A percentile compares a stretch with the other conserved stretches of the same genome.
These are phyloP conservation scores for Aquanectria penicillioides DNA, from an alignment of 2,329 filamentous ascomycete species.

Conservation along the genomic window DNA sequence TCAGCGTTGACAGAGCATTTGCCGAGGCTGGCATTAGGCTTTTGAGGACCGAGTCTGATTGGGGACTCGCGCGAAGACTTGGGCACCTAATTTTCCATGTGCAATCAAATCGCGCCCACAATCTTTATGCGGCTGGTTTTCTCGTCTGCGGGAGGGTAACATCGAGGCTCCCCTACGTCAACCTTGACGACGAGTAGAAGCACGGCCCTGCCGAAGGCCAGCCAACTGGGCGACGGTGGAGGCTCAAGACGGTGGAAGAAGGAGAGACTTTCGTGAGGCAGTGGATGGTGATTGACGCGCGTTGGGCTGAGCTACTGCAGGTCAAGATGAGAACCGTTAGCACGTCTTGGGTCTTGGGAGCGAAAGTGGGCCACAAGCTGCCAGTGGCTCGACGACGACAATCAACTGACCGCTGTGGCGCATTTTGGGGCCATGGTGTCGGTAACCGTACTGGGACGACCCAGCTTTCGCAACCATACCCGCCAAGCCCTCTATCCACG, in stretches of 20 bases:
- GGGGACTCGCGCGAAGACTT: not conserved
- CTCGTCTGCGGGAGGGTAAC: slow-evolving; percentile 9
- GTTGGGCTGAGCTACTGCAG: slow-evolving; percentile 35
- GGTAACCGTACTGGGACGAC: slow-evolving; percentile 32
- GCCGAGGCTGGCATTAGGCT: not conserved
- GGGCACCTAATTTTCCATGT: slow-evolving; percentile 1
- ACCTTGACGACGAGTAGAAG: slow-evolving; percentile 1
- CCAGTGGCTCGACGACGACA: slow-evolving; percentile 13
- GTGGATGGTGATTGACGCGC: slow-evolving; percentile 23
- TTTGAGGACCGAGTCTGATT: not conserved
- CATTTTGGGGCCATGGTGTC: slow-evolving; percentile 36
- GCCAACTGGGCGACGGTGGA: slow-evolving; percentile 7
- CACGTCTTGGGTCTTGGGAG: slow-evolving; percentile 23
- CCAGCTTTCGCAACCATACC: not conserved
- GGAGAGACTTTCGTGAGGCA: slow-evolving; percentile 1
- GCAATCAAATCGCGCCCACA: slow-evolving; percentile 19
- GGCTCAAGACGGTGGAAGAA: slow-evolving; percentile 1
- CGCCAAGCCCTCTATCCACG: slow-evolving; percentile 5
- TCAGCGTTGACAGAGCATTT: slow-evolving; percentile 1
- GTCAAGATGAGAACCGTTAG: slow-evolving; percentile 36
- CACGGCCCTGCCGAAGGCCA: slow-evolving; percentile 17
- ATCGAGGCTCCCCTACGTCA: slow-evolving; percentile 1
- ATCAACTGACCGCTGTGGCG: slow-evolving; percentile 28
- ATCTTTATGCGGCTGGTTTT: slow-evolving; percentile 14
- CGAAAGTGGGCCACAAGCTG: not conserved